phyloP scores from a whole-genome alignment of 2,329 filamentous ascomycete genomes.

The Talaromyces piceae region DNA sequence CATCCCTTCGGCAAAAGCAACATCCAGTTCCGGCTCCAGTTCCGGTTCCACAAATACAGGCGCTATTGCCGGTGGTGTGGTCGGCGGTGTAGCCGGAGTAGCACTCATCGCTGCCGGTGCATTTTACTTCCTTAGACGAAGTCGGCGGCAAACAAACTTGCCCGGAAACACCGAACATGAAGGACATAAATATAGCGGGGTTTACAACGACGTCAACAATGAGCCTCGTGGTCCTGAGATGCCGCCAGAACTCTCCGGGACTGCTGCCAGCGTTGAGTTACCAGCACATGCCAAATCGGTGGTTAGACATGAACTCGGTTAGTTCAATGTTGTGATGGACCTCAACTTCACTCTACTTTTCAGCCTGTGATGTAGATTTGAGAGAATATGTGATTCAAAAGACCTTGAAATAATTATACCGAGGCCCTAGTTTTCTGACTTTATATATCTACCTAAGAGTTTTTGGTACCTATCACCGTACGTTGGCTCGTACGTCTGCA shows the following conservation, averaged over 20 bases:
- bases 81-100: constrained; percentile 35
- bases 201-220: not conserved
- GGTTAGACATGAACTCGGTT: constrained; percentile 1
- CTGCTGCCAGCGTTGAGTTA: not conserved
- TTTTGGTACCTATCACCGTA: too few relatives aligned
- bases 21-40: not conserved
- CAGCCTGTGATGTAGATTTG: too few relatives aligned
- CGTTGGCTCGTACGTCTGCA: too few relatives aligned
- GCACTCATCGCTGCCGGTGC: constrained; percentile 11
- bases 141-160: not conserved
- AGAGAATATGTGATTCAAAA: too few relatives aligned
- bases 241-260: not conserved
- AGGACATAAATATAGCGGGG: not conserved
- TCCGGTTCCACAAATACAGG: constrained; percentile 24
- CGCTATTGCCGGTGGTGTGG: constrained; percentile 26
- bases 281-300: not conserved
- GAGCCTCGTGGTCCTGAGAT: not conserved
- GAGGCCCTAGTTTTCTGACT: too few relatives aligned
- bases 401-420: too few relatives aligned
- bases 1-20: not conserved
- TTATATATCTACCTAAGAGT: too few relatives aligned
- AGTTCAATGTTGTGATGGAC: not conserved
- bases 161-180: not conserved
- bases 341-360: too few relatives aligned
- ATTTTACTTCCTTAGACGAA: not conserved